These are phyloP conservation scores for Beta lomatogona DNA, from an alignment of 179 eudicot species.

Conservation along the genomic window DNA sequence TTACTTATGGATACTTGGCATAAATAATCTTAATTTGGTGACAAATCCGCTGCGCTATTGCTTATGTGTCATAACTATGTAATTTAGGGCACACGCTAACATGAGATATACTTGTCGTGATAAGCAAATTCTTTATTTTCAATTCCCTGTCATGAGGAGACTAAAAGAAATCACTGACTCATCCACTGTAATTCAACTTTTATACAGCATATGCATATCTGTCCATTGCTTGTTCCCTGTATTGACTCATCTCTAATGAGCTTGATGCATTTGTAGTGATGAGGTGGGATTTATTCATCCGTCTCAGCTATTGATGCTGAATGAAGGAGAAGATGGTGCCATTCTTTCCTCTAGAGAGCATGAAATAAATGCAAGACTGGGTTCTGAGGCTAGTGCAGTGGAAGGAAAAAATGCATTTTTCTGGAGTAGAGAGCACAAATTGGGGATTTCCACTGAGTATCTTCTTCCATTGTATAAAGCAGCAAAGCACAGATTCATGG, in stretches of 20 bases:
- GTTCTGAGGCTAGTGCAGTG: conserved; percentile 18
- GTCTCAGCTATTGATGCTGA: conserved; percentile 58
- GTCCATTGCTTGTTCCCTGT: background rate
- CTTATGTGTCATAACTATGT: background rate
- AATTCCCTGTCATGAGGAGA: background rate
- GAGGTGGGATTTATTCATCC: conserved; percentile 90
- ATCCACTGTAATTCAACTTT: background rate
- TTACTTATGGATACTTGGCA: background rate
- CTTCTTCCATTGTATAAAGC: conserved; percentile 61
- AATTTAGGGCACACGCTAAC: no score
- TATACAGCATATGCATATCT: background rate
- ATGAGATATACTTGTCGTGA: no score
- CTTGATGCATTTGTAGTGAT: conserved; percentile 51
- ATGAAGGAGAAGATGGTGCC: conserved; percentile 38
- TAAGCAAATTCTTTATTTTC: background rate
- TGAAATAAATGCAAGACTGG: conserved; percentile 25
- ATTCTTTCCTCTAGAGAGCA: conserved; percentile 25
- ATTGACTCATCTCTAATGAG: background rate
- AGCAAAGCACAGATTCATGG: conserved; percentile 59
- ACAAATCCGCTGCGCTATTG: background rate
- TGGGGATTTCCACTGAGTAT: conserved; percentile 70
- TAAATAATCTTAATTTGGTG: background rate
- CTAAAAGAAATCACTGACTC: background rate
- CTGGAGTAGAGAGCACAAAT: conserved; percentile 79
- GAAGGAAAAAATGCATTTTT: conserved; percentile 35